phyloP scores from a whole-genome alignment of 331 rosid genomes.

The Acacia concinna region DNA sequence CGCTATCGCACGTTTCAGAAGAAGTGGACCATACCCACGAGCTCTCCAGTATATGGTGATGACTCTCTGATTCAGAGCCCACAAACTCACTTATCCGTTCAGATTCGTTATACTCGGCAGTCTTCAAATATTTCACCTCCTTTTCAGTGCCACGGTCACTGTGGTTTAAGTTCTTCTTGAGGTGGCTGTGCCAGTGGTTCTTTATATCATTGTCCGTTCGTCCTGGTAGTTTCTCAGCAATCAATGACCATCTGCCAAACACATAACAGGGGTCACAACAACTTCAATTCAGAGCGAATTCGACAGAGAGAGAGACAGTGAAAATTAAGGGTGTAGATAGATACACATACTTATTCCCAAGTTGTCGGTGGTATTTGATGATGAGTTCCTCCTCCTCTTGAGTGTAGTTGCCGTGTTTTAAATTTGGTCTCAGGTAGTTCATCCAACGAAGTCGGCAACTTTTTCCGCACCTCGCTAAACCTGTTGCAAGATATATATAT shows the following conservation, averaged over 20 bases:
- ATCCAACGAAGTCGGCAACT: slow-evolving; percentile 65
- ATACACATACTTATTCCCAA: slow-evolving; percentile 48
- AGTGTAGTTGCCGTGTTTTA: slow-evolving; percentile 47
- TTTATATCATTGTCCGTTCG: slow-evolving; percentile 25
- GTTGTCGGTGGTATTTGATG: slow-evolving; percentile 36
- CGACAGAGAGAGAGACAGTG: not conserved
- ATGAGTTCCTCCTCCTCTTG: slow-evolving; percentile 45
- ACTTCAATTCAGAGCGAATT: not conserved
- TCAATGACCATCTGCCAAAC: slow-evolving; percentile 19
- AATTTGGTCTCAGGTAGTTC: slow-evolving; percentile 51
- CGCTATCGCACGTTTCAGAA: not conserved
- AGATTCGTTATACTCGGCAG: not conserved
- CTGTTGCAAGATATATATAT: slow-evolving; percentile 12
- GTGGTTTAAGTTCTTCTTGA: not conserved
- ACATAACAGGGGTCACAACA: not conserved
- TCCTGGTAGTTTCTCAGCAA: slow-evolving; percentile 14
- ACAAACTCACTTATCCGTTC: not conserved
- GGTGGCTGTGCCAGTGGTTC: slow-evolving; percentile 25
- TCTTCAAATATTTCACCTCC: not conserved
- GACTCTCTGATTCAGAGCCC: not conserved
- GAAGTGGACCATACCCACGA: not conserved
- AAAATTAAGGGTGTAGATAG: not conserved
- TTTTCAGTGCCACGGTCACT: not conserved
- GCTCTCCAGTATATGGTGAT: not conserved
- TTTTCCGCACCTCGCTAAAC: slow-evolving; percentile 57